Evolutionary conservation across 805 yeast species (phyloP), one percentile per base, ranked within the genome.

Genomic region (Zygoascus biomembranicola): DNA sequence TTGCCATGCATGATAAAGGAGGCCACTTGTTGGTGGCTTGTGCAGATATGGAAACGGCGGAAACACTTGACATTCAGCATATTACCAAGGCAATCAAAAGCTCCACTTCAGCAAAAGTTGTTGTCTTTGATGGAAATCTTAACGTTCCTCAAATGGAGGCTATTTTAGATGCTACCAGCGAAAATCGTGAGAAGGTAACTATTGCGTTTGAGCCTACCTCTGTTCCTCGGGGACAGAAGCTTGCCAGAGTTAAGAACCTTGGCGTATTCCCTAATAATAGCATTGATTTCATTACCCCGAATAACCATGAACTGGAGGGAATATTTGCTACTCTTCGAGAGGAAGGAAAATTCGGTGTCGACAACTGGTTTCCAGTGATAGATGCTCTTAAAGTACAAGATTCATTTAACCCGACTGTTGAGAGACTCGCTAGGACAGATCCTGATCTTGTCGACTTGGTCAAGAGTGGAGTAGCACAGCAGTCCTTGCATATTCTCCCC

Each of bases 11-110:
- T 61, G 79, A 78, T 53, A 57, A 61, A 0, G 63, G 68, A 6
- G 96, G 96, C 1, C 82, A 77, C 2, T 71, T 90, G 47, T 64
- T 85, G 2, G 72, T 87, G 16, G 95, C 96, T 0, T 80, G 88
- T 62, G 92, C 95, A 3, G 96, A 87, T 63, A 89, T 90, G 96
- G 72, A 73, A n/a, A 78, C 84, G 9, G 70, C 83, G 20, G 86
- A 85, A 58, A 68, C 73, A 28, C 55, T 79, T 46, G 71, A 80
- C 13, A 50, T 67, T 0, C 66, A 68, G 0, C 78, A 77, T 55
- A 72, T 85, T 2, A 55, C 61, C 1, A 43, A 66, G 0, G 73
- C 77, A 57, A 59, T 89, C 5, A 55, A 57, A 1, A 28, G 14
- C 4, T 14, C 14, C 0, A 58, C 65, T 5, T 86, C 95, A 0